Base-by-base conservation (phyloP, 495 filamentous ascomycete genomes). In the Penicillium paxilli region DNA sequence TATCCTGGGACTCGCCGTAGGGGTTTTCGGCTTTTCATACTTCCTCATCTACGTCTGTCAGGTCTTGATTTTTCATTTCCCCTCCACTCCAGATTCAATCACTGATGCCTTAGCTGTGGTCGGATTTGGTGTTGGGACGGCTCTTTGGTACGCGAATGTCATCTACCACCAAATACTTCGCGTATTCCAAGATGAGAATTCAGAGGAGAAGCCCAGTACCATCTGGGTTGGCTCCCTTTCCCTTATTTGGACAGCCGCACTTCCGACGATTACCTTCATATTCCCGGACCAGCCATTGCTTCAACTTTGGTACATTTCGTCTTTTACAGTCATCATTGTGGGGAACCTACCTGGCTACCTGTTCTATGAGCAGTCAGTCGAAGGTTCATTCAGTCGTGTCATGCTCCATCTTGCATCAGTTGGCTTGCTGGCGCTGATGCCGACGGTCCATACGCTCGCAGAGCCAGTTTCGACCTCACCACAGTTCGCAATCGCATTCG, bases 61-160 rank as follows among this genome's bases (percentile, higher is more conserved):
- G 49, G 53, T 45, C 17, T 44, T 58, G 14, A 40, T 58, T 22
- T 50, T 53, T n/a, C 55, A 49, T 26, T 54, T 58, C 23, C 50
- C 55, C 3, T 28, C 46, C 7, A 17, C 46, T 22, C 44, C 38
- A 17, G 45, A 44, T 10, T 33, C 5, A 19, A 58, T 58, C 44
- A 52, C 44, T 14, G 26, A 26, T 25, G 47, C 55, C 11, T 42
- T 58, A 28, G 35, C 55, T 0, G 47, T 54, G 21, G 40, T 53
- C 14, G 38, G 24, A 16, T 54, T 54, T 21, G 28, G 50, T 21
- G 33, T 30, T 17, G 55, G 55, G 20, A 51, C 37, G 11, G 21
- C 51, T 2, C 46, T 54, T 4, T 52, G 42, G 46, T 30, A 41
- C 19, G 20, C 33, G n/a, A 16, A 1, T 19, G 11, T 16, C 16